Percentiles rank a stretch among this genome's conserved stretches.
Conservation (phyloP, 179 eudicot species). For the Silene coronaria region DNA sequence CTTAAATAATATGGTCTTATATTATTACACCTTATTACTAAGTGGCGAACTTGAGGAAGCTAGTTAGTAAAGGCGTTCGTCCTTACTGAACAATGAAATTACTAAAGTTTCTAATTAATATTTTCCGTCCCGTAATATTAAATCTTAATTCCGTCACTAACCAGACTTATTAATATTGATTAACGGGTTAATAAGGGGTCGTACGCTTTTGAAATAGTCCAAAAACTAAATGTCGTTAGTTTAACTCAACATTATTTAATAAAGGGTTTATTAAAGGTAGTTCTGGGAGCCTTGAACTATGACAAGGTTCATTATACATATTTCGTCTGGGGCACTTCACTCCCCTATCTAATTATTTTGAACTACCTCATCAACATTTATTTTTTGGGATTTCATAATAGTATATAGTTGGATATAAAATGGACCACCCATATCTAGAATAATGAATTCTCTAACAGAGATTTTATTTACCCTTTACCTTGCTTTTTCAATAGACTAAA, state of each 20-base stretch:
- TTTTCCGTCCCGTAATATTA: too few species aligned
- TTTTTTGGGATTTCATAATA: conserved; percentile 1
- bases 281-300: conserved; percentile 14
- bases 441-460: neutral
- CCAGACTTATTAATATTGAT: neutral
- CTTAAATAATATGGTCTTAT: too few species aligned
- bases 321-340: conserved; percentile 31
- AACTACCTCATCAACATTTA: conserved; percentile 16
- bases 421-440: conserved; percentile 13
- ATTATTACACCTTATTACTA: too few species aligned
- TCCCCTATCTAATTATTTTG: neutral
- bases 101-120: too few species aligned
- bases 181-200: neutral
- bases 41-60: too few species aligned
- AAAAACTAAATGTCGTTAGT: neutral
- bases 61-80: too few species aligned
- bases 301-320: conserved; percentile 17
- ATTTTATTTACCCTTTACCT: neutral
- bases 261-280: conserved; percentile 21
- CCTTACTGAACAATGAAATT: too few species aligned
- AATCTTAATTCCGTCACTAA: neutral
- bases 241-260: conserved; percentile 4
- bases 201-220: neutral
- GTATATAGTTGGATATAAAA: neutral
- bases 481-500: neutral